phyloP scores from a whole-genome alignment of 2,329 filamentous ascomycete species.

The Xylaria sp. region DNA sequence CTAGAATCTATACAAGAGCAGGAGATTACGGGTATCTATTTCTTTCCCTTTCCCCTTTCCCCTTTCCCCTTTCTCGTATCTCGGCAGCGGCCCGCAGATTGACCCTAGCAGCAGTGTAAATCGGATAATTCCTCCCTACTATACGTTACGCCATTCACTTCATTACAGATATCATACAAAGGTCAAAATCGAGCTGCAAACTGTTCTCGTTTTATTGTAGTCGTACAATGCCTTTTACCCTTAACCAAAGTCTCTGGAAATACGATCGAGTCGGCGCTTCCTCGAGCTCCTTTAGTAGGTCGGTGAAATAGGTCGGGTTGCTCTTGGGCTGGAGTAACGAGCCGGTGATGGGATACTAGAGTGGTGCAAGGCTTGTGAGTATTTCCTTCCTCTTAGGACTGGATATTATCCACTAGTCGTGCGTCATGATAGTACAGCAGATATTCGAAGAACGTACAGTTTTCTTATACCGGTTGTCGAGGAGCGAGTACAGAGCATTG shows the following conservation, averaged over 20 bases:
- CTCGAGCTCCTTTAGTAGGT: conserved; percentile 66
- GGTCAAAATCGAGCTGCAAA: background rate
- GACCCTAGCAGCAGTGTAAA: background rate
- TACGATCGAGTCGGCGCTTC: conserved; percentile 64
- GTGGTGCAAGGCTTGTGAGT: background rate
- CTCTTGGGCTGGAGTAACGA: conserved; percentile 62
- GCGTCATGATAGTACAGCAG: background rate
- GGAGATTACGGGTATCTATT: background rate
- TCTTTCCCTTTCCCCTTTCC: background rate
- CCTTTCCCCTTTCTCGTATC: background rate
- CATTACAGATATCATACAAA: conserved; percentile 22
- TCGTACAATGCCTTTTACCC: conserved; percentile 64
- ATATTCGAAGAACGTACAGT: conserved; percentile 48
- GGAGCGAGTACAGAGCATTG: conserved; percentile 63
- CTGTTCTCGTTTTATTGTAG: conserved; percentile 49
- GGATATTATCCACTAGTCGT: background rate
- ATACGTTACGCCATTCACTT: background rate
- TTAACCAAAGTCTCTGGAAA: conserved; percentile 57
- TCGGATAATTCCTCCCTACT: background rate
- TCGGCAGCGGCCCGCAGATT: background rate
- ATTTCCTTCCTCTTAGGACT: background rate
- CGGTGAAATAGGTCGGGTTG: conserved; percentile 68
- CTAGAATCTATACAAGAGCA: background rate
- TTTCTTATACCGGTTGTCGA: conserved; percentile 64
- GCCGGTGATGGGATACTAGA: conserved; percentile 55